Evolutionary conservation across 2,329 filamentous ascomycete species (phyloP), one percentile per base, ranked within the genome.

Genomic region (Aspergillus caelatus): DNA sequence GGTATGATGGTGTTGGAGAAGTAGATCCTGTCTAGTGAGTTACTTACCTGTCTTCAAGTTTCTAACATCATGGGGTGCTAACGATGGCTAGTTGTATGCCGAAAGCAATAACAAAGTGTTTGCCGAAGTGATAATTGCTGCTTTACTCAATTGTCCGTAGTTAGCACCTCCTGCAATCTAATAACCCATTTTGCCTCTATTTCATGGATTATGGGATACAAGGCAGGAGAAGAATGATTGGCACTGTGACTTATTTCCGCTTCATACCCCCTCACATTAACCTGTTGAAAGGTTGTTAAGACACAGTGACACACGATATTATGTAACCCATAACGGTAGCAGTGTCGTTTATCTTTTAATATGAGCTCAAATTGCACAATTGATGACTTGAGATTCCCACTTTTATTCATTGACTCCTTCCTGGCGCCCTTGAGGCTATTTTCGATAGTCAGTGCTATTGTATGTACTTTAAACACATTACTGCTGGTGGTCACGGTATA

Each of bases 1-100:
- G 88, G 12, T 92, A 91, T 72, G 88, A 91, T 8, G 92, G 89
- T 1, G 79, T 97, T 50, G 85, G 90, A 71, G 88, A 90, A 64
- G 90, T 99, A 58, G 92, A 99, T 77, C 92, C 95, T 36, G 87
- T 92, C 52, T 99, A 98, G 89, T 91, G 81, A 82, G 84, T 79
- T 43, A n/a, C 3, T 79, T 43, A n/a, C 3, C 36, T 46, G 28
- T 16, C 30, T 11, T 19, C 16, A 10, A 32, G 14, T 11, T 14
- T 30, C 30, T 16, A 19, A 19, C 2, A 53, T 50, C 30, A 34
- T 21, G n/a, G 14, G 34, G 56, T 21, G 30, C 30, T 65, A 59
- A 65, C 57, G 54, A 68, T 75, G 26, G 52, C 26, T 39, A 86
- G 84, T 74, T 93, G 91, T 77, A 88, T 93, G 85, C 92, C 92